A percentile compares a stretch with the other conserved stretches of the same genome.
These are phyloP conservation scores for Orychophragmus violaceus DNA, from an alignment of 345 rosid species.

Conservation along the genomic window DNA sequence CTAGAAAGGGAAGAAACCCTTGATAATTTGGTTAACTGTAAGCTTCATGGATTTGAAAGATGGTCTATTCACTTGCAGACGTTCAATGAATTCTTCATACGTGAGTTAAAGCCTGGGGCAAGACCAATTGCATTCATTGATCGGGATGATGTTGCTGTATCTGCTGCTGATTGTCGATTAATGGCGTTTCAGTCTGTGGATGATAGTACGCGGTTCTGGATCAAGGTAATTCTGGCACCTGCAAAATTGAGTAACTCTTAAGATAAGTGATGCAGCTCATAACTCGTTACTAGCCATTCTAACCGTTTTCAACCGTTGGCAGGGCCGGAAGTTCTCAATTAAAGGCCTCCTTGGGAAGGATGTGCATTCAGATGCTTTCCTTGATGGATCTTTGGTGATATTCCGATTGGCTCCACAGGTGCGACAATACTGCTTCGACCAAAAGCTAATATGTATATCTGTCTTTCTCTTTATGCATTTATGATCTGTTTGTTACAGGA, in stretches of 20 bases:
- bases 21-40: neutral
- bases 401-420: slow-evolving; percentile 95
- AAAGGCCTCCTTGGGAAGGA: slow-evolving; percentile 81
- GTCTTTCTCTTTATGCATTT: neutral
- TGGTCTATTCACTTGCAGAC: slow-evolving; percentile 46
- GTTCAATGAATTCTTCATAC: slow-evolving; percentile 86
- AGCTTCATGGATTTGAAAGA: slow-evolving; percentile 6
- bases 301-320: neutral
- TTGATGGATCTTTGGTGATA: slow-evolving; percentile 75
- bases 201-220: slow-evolving; percentile 78
- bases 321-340: slow-evolving; percentile 88
- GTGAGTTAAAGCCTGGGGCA: slow-evolving; percentile 83
- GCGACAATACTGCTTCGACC: neutral
- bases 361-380: slow-evolving; percentile 42
- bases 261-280: neutral
- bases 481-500: slow-evolving; percentile 54
- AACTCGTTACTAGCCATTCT: neutral
- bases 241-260: neutral
- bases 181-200: slow-evolving; percentile 65
- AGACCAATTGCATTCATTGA: slow-evolving; percentile 63
- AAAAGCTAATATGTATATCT: neutral
- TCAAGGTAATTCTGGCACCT: slow-evolving; percentile 54
- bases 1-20: neutral
- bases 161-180: slow-evolving; percentile 88
- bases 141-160: slow-evolving; percentile 61